A percentile compares a stretch with the other conserved stretches of the same genome.
Conservation (phyloP, 805 yeast genomes). For the Wickerhamiella brachini region DNA sequence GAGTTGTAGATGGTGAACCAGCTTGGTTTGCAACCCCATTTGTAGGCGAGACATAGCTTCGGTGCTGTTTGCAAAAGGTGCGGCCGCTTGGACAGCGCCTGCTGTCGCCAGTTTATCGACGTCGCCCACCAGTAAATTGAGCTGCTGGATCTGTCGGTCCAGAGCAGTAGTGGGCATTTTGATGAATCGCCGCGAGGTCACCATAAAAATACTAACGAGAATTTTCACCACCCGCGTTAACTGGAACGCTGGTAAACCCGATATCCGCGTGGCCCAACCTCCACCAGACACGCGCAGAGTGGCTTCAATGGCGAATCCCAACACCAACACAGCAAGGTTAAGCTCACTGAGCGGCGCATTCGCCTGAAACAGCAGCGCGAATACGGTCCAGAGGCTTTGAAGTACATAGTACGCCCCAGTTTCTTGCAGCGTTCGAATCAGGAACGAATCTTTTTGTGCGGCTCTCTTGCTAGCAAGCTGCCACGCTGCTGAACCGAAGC, state of each 20-base stretch:
- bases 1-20: not conserved
- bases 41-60: not conserved
- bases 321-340: not conserved
- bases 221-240: not conserved
- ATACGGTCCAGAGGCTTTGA: not conserved
- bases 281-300: not conserved
- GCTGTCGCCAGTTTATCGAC: not conserved
- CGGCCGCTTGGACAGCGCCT: not conserved
- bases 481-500: conserved; percentile 40
- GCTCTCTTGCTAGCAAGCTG: not conserved
- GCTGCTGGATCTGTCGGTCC: not conserved
- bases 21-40: not conserved
- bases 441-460: not conserved
- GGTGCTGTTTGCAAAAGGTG: not conserved
- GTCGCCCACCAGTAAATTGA: not conserved
- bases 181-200: not conserved
- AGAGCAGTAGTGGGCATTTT: not conserved
- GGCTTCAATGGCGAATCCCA: not conserved
- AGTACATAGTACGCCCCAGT: not conserved
- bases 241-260: not conserved
- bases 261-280: not conserved
- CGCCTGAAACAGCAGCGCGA: not conserved
- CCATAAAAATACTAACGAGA: not conserved
- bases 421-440: not conserved
- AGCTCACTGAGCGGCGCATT: not conserved